Conservation (phyloP, 768 basidiomycete genomes). For the Lactarius quietus region DNA sequence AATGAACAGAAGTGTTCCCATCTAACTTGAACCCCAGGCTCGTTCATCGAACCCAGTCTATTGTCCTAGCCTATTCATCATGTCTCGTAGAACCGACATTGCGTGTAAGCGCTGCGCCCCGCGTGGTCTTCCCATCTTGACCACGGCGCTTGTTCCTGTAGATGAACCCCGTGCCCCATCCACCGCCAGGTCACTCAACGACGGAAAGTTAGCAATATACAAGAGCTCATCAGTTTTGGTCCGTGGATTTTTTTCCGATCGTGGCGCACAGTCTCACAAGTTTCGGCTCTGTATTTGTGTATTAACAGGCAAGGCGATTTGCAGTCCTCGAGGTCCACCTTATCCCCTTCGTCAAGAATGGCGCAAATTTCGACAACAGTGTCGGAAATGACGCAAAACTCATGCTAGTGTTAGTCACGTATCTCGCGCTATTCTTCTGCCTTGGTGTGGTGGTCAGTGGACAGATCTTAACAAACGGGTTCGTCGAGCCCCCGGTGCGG, state of each 20-base stretch:
- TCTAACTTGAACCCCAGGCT: background rate
- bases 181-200: constrained; percentile 20
- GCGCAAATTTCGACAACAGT: background rate
- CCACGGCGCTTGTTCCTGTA: background rate
- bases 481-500: constrained; percentile 15
- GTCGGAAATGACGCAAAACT: background rate
- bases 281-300: background rate
- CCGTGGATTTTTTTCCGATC: background rate
- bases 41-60: background rate
- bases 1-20: background rate
- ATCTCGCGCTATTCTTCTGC: constrained; percentile 22
- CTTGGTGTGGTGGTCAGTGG: constrained; percentile 19
- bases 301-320: constrained; percentile 19
- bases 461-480: constrained; percentile 21
- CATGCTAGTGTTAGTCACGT: constrained; percentile 21
- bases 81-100: constrained; percentile 19
- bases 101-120: constrained; percentile 10
- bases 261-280: too few relatives aligned
- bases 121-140: background rate
- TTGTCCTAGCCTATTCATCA: background rate
- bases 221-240: constrained; percentile 18
- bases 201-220: constrained; percentile 19
- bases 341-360: constrained; percentile 16
- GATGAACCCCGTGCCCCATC: constrained; percentile 23
- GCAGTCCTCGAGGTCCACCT: constrained; percentile 16